Base-by-base conservation (phyloP, 495 filamentous ascomycete genomes). In the Trichoderma asperelloides region DNA sequence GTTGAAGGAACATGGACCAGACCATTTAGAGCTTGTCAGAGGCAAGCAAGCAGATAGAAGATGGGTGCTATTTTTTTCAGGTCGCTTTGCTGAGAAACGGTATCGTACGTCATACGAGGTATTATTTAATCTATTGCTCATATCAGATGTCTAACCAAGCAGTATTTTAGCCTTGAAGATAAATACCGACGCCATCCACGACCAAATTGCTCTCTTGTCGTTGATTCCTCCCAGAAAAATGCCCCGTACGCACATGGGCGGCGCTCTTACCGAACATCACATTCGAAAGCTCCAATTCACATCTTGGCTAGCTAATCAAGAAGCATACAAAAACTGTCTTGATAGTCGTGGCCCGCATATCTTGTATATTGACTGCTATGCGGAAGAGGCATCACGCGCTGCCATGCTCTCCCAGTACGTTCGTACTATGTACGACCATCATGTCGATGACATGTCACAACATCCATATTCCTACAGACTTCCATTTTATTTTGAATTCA, bases 401-500 rank as follows among this genome's bases (percentile, higher is more conserved):
- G 7, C 67, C 7, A 66, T 41, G 7, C 11, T 37, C 11, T 63
- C 60, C 47, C 39, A 33, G 23, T 45, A 13, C 28, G 30, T 69
- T 33, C 67, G 65, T 33, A 9, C 45, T 23, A 16, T 67, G 21
- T 64, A 69, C 16, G 65, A 67, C 15, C 39, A 6, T 12, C 5
- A 12, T 12, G 3, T 3, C 18, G 6, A n/a, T 11, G 57, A 28
- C 15, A n/a, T 63, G 12, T 13, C 18, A n/a, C n/a, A 21, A 30
- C n/a, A n/a, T n/a, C n/a, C n/a, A n/a, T 21, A 40, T 18, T 15
- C 13, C 21, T 15, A 65, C 3, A 55, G n/a, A 30, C 16, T 28
- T 5, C n/a, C 40, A 7, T 21, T 71, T 2, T 69, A 64, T 30
- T 71, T 71, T 28, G 62, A 67, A 33, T 71, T 71, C 30, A 28